phyloP scores from a whole-genome alignment of 23 red algal species.

The Pyropia yezoensis region DNA sequence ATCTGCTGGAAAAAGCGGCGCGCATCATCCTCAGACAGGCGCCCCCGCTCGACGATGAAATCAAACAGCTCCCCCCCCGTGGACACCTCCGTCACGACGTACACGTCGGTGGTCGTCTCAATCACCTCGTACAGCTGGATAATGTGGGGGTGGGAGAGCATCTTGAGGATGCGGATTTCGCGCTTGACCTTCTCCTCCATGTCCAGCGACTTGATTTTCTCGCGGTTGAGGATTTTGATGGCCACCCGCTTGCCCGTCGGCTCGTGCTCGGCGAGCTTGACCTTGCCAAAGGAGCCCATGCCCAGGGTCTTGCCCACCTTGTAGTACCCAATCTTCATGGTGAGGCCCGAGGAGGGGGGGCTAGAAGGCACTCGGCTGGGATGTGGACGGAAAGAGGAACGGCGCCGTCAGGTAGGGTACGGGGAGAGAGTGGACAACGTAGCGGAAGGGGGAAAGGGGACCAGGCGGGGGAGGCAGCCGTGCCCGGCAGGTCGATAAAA shows the following conservation, averaged over 20 bases:
- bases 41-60: constrained; percentile 89
- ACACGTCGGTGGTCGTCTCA: constrained; percentile 87
- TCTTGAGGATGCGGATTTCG: constrained; percentile 90
- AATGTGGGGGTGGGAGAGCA: constrained; percentile 92
- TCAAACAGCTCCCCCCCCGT: constrained; percentile 95
- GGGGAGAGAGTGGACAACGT: not conserved
- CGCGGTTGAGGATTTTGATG: constrained; percentile 96
- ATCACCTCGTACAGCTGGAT: constrained; percentile 97
- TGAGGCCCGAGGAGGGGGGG: too few relatives aligned
- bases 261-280: constrained; percentile 92
- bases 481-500: too few relatives aligned
- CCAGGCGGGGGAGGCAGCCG: not conserved
- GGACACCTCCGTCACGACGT: constrained; percentile 87
- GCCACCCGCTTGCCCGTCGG: constrained; percentile 90
- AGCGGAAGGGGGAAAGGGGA: not conserved
- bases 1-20: constrained; percentile 97
- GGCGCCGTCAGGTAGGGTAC: too few relatives aligned
- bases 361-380: too few relatives aligned
- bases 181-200: constrained; percentile 97
- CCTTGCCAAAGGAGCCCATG: constrained; percentile 92
- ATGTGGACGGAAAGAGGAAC: too few relatives aligned
- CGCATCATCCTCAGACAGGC: constrained; percentile 85
- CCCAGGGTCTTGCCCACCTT: constrained; percentile 80
- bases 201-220: constrained; percentile 77
- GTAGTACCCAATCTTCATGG: constrained; percentile 76